phyloP scores from a whole-genome alignment of 78 protist genomes.

The Dictyostelium brefeldianum region DNA sequence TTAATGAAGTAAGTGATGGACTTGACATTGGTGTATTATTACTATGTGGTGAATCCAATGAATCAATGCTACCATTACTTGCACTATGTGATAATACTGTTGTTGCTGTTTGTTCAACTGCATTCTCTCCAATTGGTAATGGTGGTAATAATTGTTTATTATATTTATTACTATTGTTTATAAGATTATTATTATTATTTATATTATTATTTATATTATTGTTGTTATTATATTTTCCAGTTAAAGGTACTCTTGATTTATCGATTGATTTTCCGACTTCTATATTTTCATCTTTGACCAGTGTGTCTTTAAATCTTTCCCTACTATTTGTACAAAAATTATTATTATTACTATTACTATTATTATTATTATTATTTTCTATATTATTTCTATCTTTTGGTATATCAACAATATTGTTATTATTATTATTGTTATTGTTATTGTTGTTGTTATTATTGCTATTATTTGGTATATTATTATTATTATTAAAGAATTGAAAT shows the following conservation, averaged over 20 bases:
- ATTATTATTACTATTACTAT: background rate
- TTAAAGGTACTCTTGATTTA: background rate
- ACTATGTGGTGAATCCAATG: slow-evolving; percentile 2
- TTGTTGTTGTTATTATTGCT: background rate
- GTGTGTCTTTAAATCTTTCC: background rate
- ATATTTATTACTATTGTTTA: background rate
- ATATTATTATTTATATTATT: too few species aligned
- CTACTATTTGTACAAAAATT: background rate
- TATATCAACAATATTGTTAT: background rate
- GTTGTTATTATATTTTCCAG: background rate
- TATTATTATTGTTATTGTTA: background rate
- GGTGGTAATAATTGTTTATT: background rate
- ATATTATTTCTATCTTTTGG: background rate
- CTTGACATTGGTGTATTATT: slow-evolving; percentile 8
- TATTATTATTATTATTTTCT: background rate
- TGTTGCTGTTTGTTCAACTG: background rate
- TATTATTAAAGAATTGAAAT: background rate
- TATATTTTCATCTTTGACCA: background rate
- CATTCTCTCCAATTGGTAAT: background rate
- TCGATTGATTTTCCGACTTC: background rate
- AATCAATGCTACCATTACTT: background rate
- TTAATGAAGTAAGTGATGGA: slow-evolving; percentile 1
- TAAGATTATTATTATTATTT: background rate
- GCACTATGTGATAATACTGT: slow-evolving; percentile 19
- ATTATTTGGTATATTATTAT: background rate